Base-by-base conservation (phyloP, 495 filamentous ascomycete genomes). In the Penicillium egyptiacum region DNA sequence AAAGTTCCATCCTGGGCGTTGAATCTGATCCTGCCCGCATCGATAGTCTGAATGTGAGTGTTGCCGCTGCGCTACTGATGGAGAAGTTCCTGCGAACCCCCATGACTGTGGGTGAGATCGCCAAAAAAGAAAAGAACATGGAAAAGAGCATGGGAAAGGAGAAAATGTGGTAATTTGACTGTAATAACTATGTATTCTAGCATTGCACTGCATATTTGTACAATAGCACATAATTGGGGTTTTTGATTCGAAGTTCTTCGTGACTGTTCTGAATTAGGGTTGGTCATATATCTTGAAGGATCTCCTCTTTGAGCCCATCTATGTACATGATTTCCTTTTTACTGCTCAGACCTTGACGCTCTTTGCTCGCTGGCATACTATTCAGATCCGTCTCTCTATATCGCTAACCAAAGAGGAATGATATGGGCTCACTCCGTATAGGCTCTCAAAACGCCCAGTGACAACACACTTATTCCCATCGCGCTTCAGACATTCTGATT, bases 1-100 rank as follows among this genome's bases (percentile, higher is more conserved):
- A 71, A 6, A 67, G 73, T 53, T 55, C 54, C 3, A 53, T 58
- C 11, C 25, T 74, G 4, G 72, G 74, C 2, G 69, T 69, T 1
- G 54, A 63, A n/a, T 65, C 69, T 7, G 76, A 79, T 56, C 72
- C 74, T 3, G 75, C 76, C 12, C 64, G 75, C 16, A 72, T 79
- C 35, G 92, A 96, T 58, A 94, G 90, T 71, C 75, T 96, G 64
- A 96, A 96, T 66, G 92, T 96, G 4, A 87, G 87, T 60, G 90
- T 92, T 16, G 92, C 92, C n/a, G 83, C 87, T 5, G 90, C 82
- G 5, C 68, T 96, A 35, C 70, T 96, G 41, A 86, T 86, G 71
- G 80, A 86, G 60, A 80, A 81, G 55, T 83, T 90, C 57, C 59
- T 88, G 60, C 75, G 74, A 19, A 66, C 69, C 37, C 76, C 75